phyloP scores from a whole-genome alignment of 164 flowering plant species.

The Berberis vulgaris region DNA sequence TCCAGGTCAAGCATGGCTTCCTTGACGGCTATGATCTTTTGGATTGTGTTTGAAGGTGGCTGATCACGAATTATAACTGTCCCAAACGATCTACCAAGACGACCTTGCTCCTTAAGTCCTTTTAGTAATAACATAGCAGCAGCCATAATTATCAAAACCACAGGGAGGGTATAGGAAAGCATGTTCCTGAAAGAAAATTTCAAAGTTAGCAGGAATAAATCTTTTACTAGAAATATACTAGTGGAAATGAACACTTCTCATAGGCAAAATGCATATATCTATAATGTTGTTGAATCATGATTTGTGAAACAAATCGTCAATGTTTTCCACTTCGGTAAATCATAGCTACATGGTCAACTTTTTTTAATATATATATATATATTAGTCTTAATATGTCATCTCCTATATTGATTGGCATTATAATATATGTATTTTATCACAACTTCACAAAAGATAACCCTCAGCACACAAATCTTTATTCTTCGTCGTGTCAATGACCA shows the following conservation, averaged over 20 bases:
- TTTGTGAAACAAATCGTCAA: too few relatives aligned
- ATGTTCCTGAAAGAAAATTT: conserved; percentile 47
- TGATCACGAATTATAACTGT: conserved; percentile 81
- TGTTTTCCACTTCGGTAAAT: too few relatives aligned
- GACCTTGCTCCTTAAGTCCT: conserved; percentile 90
- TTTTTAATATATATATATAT: too few relatives aligned
- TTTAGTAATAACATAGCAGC: conserved; percentile 59
- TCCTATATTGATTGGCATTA: too few relatives aligned
- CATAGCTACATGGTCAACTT: too few relatives aligned
- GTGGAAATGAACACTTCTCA: not conserved
- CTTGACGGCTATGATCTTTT: conserved; percentile 82
- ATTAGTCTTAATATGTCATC: too few relatives aligned
- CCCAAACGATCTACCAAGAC: conserved; percentile 84
- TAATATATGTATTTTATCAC: too few relatives aligned
- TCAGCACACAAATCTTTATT: too few relatives aligned
- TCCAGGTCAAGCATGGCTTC: conserved; percentile 84
- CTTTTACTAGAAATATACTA: not conserved
- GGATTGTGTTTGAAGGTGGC: conserved; percentile 91
- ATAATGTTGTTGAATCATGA: not conserved
- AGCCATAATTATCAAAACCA: conserved; percentile 49
- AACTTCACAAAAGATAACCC: too few relatives aligned
- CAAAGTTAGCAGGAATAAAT: not conserved
- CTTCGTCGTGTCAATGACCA: too few relatives aligned
- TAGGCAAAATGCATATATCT: not conserved
- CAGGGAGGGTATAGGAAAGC: conserved; percentile 64